Evolutionary conservation across 2,329 filamentous ascomycete genomes (phyloP), one percentile per base, ranked within the genome.

Genomic region (Curvularia verruculosa): DNA sequence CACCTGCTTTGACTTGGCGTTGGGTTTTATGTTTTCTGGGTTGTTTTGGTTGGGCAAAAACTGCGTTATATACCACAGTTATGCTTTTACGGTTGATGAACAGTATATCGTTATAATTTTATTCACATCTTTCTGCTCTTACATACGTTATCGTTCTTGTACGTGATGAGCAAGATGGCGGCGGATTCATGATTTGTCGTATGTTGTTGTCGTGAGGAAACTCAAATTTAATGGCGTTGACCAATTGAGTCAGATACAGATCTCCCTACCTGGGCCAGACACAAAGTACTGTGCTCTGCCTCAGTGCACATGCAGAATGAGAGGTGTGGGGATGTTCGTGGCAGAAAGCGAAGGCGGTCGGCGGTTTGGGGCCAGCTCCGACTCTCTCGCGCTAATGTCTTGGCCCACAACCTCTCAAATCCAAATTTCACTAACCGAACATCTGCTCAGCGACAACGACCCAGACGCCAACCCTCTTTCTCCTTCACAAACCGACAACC

Each of bases 401-500:
- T 36, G 34, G 34, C 34, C 34, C 34, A 36, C 34, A 36, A 8
- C 13, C 34, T 36, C 15, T 36, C 34, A 18, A 18, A n/a, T 36
- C 34, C 34, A 36, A 36, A 36, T 36, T 36, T 18, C 49, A 41
- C 46, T 53, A 55, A 23, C 47, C 58, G 55, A 55, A 65, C 58
- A 57, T 61, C 54, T 29, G 28, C 28, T 67, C 71, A 67, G 69
- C 65, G 58, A 69, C 69, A 64, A 67, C 66, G 70, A 68, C 56
- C 55, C 55, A 64, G 62, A 67, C 62, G 65, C 59, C 58, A 61
- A 45, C 60, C 58, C 59, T 61, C 65, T 57, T 58, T 61, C 62
- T 59, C 66, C 60, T 39, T 54, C 59, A 56, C 48, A 61, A 57
- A 61, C 61, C 63, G 63, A 64, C 64, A 67, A 66, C 62, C 65